Percentiles rank a stretch among this genome's conserved stretches.
phyloP scores from a whole-genome alignment of 805 yeast species.

The Lachancea lanzarotensis region DNA sequence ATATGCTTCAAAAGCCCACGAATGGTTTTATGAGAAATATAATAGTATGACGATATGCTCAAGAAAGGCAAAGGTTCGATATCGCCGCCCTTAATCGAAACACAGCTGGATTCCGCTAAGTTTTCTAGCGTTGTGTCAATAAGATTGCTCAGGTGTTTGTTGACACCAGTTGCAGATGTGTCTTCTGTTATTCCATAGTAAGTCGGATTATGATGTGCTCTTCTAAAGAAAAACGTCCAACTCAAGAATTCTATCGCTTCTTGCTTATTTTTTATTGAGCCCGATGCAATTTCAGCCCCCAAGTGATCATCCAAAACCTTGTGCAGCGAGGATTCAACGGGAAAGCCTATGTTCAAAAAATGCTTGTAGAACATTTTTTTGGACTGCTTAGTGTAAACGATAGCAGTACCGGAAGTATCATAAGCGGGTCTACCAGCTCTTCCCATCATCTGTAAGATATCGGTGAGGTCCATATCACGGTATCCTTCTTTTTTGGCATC shows the following conservation, averaged over 20 bases:
- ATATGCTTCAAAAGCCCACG: conserved; percentile 57
- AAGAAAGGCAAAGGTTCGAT: conserved; percentile 71
- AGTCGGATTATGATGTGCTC: conserved; percentile 92
- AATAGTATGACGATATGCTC: conserved; percentile 83
- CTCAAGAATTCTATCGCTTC: conserved; percentile 96
- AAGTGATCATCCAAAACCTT: conserved; percentile 82
- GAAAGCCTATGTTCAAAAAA: conserved; percentile 85
- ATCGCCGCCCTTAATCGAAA: conserved; percentile 41
- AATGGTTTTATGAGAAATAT: conserved; percentile 84
- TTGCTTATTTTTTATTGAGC: conserved; percentile 84
- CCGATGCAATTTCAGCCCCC: conserved; percentile 93
- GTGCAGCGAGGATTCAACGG: conserved; percentile 81
- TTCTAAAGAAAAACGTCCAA: conserved; percentile 85
- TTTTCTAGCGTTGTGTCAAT: conserved; percentile 64
- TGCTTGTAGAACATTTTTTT: conserved; percentile 81
- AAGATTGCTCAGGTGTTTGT: conserved; percentile 51
- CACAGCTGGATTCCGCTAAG: conserved; percentile 67
- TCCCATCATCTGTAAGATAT: conserved; percentile 96
- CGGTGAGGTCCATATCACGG: conserved; percentile 88
- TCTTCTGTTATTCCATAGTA: conserved; percentile 82
- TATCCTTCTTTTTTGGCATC: conserved; percentile 92
- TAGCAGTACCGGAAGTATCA: conserved; percentile 89
- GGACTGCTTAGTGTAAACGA: conserved; percentile 77
- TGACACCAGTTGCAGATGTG: conserved; percentile 46
- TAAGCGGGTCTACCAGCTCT: conserved; percentile 99